phyloP scores from a whole-genome alignment of 306 rosid species.

The Rubus idaeus region DNA sequence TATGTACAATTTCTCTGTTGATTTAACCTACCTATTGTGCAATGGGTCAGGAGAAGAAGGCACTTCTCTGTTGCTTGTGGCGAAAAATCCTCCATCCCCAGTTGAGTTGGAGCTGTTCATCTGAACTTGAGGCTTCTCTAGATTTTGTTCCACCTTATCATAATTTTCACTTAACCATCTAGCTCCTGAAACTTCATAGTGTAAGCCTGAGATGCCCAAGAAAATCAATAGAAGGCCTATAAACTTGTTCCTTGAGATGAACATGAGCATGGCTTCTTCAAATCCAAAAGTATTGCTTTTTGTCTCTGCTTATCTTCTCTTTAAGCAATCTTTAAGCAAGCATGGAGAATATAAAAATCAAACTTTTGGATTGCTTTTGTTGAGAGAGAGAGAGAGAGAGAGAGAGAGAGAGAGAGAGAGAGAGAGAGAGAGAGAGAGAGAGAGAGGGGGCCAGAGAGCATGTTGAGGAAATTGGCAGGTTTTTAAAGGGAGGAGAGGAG shows the following conservation, averaged over 20 bases:
- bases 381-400: constrained; percentile 2
- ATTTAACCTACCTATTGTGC: constrained; percentile 65
- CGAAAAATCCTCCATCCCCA: constrained; percentile 35
- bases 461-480: constrained; percentile 9
- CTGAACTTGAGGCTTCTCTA: constrained; percentile 30
- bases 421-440: constrained; percentile 5
- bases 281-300: neutral
- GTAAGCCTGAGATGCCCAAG: constrained; percentile 39
- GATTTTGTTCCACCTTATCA: constrained; percentile 29
- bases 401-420: constrained; percentile 12
- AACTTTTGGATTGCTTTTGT: constrained; percentile 12
- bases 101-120: constrained; percentile 21
- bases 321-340: constrained; percentile 18
- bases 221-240: constrained; percentile 39
- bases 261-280: constrained; percentile 30
- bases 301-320: constrained; percentile 22
- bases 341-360: constrained; percentile 17
- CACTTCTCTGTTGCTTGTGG: constrained; percentile 50
- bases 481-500: constrained; percentile 18
- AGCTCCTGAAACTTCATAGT: constrained; percentile 39
- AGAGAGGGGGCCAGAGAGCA: too few relatives aligned
- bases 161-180: constrained; percentile 21
- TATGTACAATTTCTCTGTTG: constrained; percentile 21
- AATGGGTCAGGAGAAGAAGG: constrained; percentile 83
- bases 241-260: constrained; percentile 40